Conservation (phyloP, 495 filamentous ascomycete genomes). For the Penicillium turbatum region DNA sequence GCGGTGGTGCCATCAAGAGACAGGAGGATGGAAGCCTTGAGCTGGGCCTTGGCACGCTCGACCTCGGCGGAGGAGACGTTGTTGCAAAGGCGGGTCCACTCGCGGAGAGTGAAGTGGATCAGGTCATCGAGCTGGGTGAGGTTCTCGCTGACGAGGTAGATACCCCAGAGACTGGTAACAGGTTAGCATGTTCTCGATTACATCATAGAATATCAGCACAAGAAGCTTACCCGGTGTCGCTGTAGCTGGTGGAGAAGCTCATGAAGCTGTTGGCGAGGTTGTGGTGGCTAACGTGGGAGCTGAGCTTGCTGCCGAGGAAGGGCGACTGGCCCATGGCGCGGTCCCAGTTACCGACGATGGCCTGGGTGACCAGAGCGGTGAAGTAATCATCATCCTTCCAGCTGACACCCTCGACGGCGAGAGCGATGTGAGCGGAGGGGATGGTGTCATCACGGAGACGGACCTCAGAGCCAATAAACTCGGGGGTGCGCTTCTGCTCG, state of each 20-base stretch:
- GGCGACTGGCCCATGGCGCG: conserved; percentile 95
- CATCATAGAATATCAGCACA: not conserved
- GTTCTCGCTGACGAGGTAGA: conserved; percentile 94
- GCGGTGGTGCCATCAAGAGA: conserved; percentile 96
- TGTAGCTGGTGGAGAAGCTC: conserved; percentile 99
- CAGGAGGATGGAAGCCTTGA: conserved; percentile 96
- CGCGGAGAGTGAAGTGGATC: conserved; percentile 94
- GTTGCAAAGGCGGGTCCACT: conserved; percentile 90
- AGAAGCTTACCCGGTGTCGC: conserved; percentile 83
- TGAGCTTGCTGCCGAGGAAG: conserved; percentile 96
- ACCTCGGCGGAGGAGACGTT: conserved; percentile 84
- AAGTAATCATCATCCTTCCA: conserved; percentile 99
- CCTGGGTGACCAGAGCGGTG: conserved; percentile 94
- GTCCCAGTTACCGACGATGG: conserved; percentile 99
- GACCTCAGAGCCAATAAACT: conserved; percentile 95
- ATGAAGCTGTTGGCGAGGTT: conserved; percentile 98
- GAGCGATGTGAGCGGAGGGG: conserved; percentile 92
- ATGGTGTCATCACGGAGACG: conserved; percentile 93
- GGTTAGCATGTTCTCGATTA: conserved; percentile 14
- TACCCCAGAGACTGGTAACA: conserved; percentile 83
- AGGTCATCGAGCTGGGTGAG: conserved; percentile 85
- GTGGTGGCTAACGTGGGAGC: conserved; percentile 85
- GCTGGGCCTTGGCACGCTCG: conserved; percentile 97
- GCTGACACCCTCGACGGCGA: conserved; percentile 98
- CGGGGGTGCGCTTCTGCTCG: conserved; percentile 78